Evolutionary conservation across 768 basidiomycete genomes (phyloP), one percentile per base, ranked within the genome.

Genomic region (Mycena capillaripes): DNA sequence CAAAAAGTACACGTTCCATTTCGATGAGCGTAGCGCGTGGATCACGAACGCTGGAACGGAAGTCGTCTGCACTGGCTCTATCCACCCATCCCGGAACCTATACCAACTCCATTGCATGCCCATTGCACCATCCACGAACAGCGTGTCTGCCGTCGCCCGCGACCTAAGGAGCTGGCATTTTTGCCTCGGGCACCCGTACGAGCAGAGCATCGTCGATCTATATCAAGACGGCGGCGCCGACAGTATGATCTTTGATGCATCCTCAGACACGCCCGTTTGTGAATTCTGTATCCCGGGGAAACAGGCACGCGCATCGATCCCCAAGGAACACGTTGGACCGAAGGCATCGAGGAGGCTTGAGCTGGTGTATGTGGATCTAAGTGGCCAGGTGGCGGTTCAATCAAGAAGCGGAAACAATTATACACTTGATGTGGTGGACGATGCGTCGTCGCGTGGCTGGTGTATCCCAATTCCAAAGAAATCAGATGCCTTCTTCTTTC

Each of bases 281-380:
- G 70, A 66, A 52, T 34, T 74, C 30, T 85, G 85, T 61, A 77
- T 84, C 40, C 77, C 80, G 48, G 83, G 84, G 8, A 86, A 86
- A 73, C 83, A 86, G 82, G 80, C 76, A 0, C 71, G 71, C 16
- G 73, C 72, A 2, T 74, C 79, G 14, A 79, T 85, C 17, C 83
- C 84, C 30, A 50, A 77, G 7, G 73, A 78, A 59, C 82, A 79
- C 21, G 64, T 12, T 12, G 34, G 12, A 36, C 12, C 72, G 52
- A 77, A 77, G 60, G 80, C 81, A 14, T 77, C 61, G 12, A 50
- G 77, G 58, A 71, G 59, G 52, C 64, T 83, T 55, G 82, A 79
- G 50, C 78, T 75, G 25, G 78, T 84, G 4, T 82, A 76, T 63
- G 76, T 82, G 48, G 82, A 86, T 56, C 57, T 84, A 17, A 70